These are phyloP conservation scores for Vigna angularis DNA, from an alignment of 306 rosid genomes.

Conservation along the genomic window DNA sequence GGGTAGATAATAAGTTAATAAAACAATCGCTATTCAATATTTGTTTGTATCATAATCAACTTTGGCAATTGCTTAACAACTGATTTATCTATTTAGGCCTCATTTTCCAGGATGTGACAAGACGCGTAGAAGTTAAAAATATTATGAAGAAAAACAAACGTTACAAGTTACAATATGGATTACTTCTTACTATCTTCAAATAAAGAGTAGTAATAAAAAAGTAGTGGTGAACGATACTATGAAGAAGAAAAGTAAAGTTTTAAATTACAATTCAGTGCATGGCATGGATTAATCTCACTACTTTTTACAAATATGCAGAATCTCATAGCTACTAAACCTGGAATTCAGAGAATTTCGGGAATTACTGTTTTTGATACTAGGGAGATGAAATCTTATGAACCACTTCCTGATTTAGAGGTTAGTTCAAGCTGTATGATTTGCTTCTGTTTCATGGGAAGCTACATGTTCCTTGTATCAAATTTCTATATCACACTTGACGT, in stretches of 20 bases:
- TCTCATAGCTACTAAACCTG: constrained; percentile 90
- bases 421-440: constrained; percentile 34
- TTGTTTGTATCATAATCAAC: constrained; percentile 16
- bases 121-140: constrained; percentile 12
- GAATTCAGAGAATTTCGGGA: constrained; percentile 92
- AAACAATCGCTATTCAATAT: background rate
- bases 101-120: constrained; percentile 19
- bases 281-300: constrained; percentile 29
- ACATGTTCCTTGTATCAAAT: constrained; percentile 7
- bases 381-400: constrained; percentile 79
- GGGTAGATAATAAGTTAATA: constrained; percentile 5
- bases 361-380: constrained; percentile 72
- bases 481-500: background rate
- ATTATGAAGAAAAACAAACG: background rate
- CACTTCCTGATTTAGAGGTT: constrained; percentile 92
- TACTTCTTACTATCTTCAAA: background rate
- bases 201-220: constrained; percentile 3
- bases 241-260: background rate
- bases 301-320: constrained; percentile 60
- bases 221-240: background rate
- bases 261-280: constrained; percentile 30
- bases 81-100: constrained; percentile 20
- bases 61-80: constrained; percentile 1
- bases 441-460: constrained; percentile 26
- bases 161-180: constrained; percentile 6